Base-by-base conservation (phyloP, 768 basidiomycete genomes). In the Rhodosporidiobolus odoratus region DNA sequence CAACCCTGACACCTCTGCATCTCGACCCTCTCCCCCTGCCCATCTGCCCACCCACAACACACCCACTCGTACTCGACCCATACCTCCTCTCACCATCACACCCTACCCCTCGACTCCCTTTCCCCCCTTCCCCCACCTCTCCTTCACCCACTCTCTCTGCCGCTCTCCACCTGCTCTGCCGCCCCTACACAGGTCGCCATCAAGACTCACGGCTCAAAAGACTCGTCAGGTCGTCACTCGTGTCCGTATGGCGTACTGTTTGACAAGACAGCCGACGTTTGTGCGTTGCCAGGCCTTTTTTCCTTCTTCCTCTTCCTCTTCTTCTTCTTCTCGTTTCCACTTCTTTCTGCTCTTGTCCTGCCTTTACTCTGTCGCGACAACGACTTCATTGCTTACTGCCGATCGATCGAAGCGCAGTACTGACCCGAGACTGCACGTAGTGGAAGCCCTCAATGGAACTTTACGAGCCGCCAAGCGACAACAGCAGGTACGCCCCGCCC, bases 401-500 rank as follows among this genome's bases (percentile, higher is more conserved):
- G 43, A 17, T 25, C 48, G 48, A 15, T 50, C 48, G 8, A 23
- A 15, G n/a, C n/a, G n/a, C n/a, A n/a, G n/a, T n/a, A n/a, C n/a
- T n/a, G n/a, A n/a, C n/a, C n/a, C n/a, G n/a, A n/a, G n/a, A n/a
- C n/a, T 1, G 16, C 15, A 2, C 12, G 38, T 57, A 73, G 68
- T 74, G 8, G 72, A 74, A 47, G 72, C 72, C 16, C 58, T 74
- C 15, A 74, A 74, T 47, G 72, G 72, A 7, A 74, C 72, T 0
- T 48, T 74, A 7, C 38, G 72, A 7, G 65, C 72, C 1, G 72
- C 68, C 7, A 74, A 74, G 62, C 56, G 72, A 3, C 72, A 74
- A 40, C 69, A 74, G 58, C 69, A 70, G 65, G 72, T 70, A 16
- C 23, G 57, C 27, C 17, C 16, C 25, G 4, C 30, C 19, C 30